These are phyloP conservation scores for Bryopsis sp. DNA, from an alignment of 139 green algal species.

Conservation along the genomic window DNA sequence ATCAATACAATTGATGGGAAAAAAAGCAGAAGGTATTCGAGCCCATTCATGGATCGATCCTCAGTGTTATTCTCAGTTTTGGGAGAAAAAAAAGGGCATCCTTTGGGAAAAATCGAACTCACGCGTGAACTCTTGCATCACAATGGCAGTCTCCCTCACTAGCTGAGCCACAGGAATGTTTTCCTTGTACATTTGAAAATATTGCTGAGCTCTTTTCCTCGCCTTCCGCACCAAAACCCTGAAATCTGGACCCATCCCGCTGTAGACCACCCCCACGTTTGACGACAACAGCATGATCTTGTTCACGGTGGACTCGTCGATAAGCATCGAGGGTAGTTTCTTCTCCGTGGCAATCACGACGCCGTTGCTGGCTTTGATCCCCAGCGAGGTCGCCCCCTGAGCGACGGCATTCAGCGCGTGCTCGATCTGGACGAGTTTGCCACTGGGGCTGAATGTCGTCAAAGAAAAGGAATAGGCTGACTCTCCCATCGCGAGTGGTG, in stretches of 20 bases:
- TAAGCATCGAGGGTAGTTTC: constrained; percentile 86
- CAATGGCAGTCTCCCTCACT: constrained; percentile 86
- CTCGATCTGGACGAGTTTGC: constrained; percentile 98
- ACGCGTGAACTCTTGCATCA: constrained; percentile 99
- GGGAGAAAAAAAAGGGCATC: not conserved
- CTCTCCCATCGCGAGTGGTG: constrained; percentile 28
- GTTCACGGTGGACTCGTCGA: constrained; percentile 81
- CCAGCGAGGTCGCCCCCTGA: constrained; percentile 86
- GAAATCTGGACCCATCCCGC: constrained; percentile 96
- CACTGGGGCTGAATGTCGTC: constrained; percentile 96
- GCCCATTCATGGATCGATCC: not conserved
- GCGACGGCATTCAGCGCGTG: constrained; percentile 94
- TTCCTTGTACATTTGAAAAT: constrained; percentile 92
- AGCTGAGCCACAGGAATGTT: constrained; percentile 95
- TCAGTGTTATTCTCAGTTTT: not conserved
- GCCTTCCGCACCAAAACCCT: constrained; percentile 88
- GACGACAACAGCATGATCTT: constrained; percentile 87
- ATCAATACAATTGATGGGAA: no score
- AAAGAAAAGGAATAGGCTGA: constrained; percentile 84
- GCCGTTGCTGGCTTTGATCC: constrained; percentile 92
- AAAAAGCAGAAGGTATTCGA: constrained; percentile 5
- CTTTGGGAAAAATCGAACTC: constrained; percentile 21
- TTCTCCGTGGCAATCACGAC: constrained; percentile 99
- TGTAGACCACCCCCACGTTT: constrained; percentile 94
- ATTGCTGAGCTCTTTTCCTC: constrained; percentile 78